Conservation (phyloP, 371 early-diverging fungal genomes). For the Mortierella polycephala region DNA sequence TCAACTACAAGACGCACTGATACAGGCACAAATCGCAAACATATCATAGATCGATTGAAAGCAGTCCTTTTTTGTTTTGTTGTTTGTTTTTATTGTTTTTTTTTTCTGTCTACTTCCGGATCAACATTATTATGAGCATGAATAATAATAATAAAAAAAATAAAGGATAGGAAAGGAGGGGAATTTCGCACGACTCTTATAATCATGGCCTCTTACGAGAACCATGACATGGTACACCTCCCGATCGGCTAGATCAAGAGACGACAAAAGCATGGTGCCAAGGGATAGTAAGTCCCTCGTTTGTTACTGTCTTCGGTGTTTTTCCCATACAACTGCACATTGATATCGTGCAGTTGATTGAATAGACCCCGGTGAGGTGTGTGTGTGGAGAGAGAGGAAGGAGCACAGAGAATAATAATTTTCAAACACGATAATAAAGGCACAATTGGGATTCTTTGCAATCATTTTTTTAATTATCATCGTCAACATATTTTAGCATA, state of each 20-base stretch:
- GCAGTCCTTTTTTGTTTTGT: not conserved
- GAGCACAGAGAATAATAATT: slow-evolving; percentile 14
- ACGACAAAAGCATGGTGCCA: slow-evolving; percentile 40
- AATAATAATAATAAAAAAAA: not conserved
- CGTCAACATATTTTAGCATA: not conserved
- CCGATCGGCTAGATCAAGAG: slow-evolving; percentile 9
- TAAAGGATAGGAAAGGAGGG: not conserved
- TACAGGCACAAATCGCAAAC: not conserved
- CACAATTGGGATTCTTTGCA: not conserved
- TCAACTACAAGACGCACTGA: not conserved
- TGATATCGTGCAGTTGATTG: slow-evolving; percentile 46
- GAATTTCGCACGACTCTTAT: slow-evolving; percentile 39
- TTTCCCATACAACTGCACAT: slow-evolving; percentile 53
- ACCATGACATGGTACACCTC: slow-evolving; percentile 20
- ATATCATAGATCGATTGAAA: not conserved
- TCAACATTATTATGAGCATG: not conserved
- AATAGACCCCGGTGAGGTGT: slow-evolving; percentile 47
- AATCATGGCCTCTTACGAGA: not conserved
- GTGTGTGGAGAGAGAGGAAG: slow-evolving; percentile 6
- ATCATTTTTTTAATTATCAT: slow-evolving; percentile 1
- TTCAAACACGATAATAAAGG: not conserved
- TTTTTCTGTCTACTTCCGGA: not conserved
- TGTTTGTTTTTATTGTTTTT: not conserved
- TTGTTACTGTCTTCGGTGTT: slow-evolving; percentile 51
- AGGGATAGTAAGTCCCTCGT: slow-evolving; percentile 51